Percentiles rank a stretch among this genome's conserved stretches.
phyloP scores from a whole-genome alignment of 352 stramenopile genomes.

The Pythium coloratum region DNA sequence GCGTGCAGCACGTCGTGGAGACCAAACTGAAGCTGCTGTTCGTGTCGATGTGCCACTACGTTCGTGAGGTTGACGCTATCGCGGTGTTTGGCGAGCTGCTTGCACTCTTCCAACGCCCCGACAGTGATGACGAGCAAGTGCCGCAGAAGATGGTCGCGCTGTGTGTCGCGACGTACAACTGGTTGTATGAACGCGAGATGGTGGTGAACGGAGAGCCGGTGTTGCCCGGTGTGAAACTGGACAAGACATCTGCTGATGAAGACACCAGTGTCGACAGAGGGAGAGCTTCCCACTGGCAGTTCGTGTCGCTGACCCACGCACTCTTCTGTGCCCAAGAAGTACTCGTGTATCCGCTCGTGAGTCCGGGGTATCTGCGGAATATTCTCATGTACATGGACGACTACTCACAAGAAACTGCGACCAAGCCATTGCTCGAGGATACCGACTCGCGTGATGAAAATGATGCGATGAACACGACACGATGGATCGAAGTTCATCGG shows the following conservation, averaged over 20 bases:
- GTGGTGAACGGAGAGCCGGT: constrained; percentile 44
- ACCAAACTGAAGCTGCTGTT: constrained; percentile 66
- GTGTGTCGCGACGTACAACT: constrained; percentile 53
- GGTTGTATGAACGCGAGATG: constrained; percentile 66
- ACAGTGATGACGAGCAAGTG: constrained; percentile 34
- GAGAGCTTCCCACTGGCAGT: constrained; percentile 60
- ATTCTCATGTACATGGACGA: constrained; percentile 53
- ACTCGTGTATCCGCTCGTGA: constrained; percentile 68
- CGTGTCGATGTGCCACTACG: constrained; percentile 55
- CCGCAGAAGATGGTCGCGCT: constrained; percentile 56
- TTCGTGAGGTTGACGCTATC: constrained; percentile 51
- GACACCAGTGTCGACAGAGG: constrained; percentile 17
- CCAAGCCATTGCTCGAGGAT: constrained; percentile 11
- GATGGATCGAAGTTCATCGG: constrained; percentile 68
- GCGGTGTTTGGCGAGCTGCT: constrained; percentile 74
- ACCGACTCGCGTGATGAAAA: not conserved
- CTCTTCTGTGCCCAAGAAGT: constrained; percentile 71
- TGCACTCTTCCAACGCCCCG: constrained; percentile 36
- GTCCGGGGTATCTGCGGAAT: constrained; percentile 54
- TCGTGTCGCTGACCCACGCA: constrained; percentile 49
- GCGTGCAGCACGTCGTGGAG: constrained; percentile 51
- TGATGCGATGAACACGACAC: not conserved
- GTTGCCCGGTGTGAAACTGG: not conserved
- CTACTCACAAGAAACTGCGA: constrained; percentile 45
- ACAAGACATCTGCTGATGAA: not conserved